A percentile compares a stretch with the other conserved stretches of the same genome.
These are phyloP conservation scores for Emericellopsis cladophorae DNA, from an alignment of 2,329 filamentous ascomycete genomes.

Conservation along the genomic window DNA sequence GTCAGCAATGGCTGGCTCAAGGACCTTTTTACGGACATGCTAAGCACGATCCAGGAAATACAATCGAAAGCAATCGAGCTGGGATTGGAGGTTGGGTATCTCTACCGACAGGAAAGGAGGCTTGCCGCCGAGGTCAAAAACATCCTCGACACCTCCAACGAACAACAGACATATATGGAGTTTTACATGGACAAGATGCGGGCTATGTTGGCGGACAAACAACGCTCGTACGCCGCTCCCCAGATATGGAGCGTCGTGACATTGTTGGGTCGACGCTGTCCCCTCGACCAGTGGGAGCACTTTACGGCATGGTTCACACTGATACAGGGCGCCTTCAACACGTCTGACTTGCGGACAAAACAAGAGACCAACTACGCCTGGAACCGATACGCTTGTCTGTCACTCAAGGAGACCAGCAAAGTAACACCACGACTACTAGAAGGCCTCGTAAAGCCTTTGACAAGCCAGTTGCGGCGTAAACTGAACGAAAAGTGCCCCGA, in stretches of 20 bases:
- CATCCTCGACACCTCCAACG: conserved; percentile 37
- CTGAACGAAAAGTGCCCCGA: conserved; percentile 42
- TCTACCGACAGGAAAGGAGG: conserved; percentile 52
- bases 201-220: conserved; percentile 53
- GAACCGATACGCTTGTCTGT: conserved; percentile 69
- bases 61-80: conserved; percentile 61
- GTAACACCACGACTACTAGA: conserved; percentile 25
- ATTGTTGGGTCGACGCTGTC: conserved; percentile 56
- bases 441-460: conserved; percentile 52
- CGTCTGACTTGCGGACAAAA: conserved; percentile 56
- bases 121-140: too few relatives aligned
- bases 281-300: conserved; percentile 56
- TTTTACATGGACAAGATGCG: conserved; percentile 56
- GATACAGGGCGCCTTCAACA: conserved; percentile 76
- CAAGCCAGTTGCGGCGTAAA: conserved; percentile 55
- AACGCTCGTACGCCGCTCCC: conserved; percentile 47
- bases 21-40: conserved; percentile 69
- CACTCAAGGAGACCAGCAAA: conserved; percentile 47
- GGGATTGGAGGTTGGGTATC: conserved; percentile 57
- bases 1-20: conserved; percentile 66
- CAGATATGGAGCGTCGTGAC: conserved; percentile 82
- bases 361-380: conserved; percentile 73
- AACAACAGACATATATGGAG: conserved; percentile 52
- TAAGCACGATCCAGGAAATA: conserved; percentile 68
- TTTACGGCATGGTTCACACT: conserved; percentile 65